Conservation (phyloP, 805 yeast genomes). For the Priceomyces carsonii region DNA sequence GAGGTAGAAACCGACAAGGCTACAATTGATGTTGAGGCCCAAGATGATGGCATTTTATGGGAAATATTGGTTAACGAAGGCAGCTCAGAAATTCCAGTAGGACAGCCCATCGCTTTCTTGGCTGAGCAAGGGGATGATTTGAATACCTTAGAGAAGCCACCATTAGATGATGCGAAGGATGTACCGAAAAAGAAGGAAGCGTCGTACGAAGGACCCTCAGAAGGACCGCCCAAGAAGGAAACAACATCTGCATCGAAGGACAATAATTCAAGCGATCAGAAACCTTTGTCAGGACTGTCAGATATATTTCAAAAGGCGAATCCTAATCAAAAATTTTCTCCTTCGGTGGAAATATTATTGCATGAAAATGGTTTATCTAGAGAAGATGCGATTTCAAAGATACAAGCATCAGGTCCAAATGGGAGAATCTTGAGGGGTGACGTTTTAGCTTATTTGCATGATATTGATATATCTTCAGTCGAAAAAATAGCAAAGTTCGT, state of each 20-base stretch:
- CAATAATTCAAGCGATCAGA: background rate
- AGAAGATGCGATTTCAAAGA: conserved; percentile 69
- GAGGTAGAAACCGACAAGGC: conserved; percentile 91
- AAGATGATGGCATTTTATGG: conserved; percentile 88
- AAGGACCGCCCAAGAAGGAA: conserved; percentile 13
- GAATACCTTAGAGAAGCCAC: conserved; percentile 59
- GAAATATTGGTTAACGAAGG: conserved; percentile 74
- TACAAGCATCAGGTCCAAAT: conserved; percentile 83
- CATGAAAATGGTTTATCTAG: conserved; percentile 60
- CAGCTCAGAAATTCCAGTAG: conserved; percentile 77
- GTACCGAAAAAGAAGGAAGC: conserved; percentile 14
- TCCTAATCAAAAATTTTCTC: conserved; percentile 65
- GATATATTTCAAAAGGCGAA: conserved; percentile 49
- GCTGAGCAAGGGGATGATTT: conserved; percentile 91
- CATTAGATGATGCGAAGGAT: conserved; percentile 28
- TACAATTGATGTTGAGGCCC: conserved; percentile 81
- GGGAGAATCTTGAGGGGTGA: conserved; percentile 92
- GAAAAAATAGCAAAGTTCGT: conserved; percentile 55
- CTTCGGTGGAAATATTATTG: conserved; percentile 74
- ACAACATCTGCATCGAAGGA: conserved; percentile 15
- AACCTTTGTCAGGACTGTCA: background rate
- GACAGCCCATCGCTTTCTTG: conserved; percentile 82
- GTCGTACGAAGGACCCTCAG: conserved; percentile 16
- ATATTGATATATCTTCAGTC: conserved; percentile 59
- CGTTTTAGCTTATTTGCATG: conserved; percentile 79